These are phyloP conservation scores for Hibiscus mutabilis DNA, from an alignment of 345 rosid genomes.

Conservation along the genomic window DNA sequence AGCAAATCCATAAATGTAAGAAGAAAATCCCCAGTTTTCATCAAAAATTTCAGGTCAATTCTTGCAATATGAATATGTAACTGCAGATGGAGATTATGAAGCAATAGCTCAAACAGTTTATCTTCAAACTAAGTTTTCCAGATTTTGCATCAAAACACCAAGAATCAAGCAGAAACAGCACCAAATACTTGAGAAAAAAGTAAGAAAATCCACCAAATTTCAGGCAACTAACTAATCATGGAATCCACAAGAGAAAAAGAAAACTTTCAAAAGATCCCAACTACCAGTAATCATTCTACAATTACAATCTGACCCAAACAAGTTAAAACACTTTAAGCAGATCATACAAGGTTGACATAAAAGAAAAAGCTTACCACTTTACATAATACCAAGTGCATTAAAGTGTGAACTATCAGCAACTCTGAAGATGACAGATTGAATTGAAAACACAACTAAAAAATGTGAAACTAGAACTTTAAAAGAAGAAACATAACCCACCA, in stretches of 20 bases:
- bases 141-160: background rate
- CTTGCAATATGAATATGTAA: background rate
- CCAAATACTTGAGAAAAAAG: background rate
- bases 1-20: background rate
- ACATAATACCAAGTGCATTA: background rate
- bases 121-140: background rate
- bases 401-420: background rate
- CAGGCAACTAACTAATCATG: background rate
- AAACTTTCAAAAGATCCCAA: background rate
- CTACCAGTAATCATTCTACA: background rate
- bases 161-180: background rate
- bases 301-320: background rate
- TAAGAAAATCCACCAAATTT: background rate
- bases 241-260: background rate
- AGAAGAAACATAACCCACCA: background rate
- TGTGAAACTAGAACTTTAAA: background rate
- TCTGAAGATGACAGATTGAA: slow-evolving; percentile 9
- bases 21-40: background rate
- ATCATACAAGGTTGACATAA: slow-evolving; percentile 4
- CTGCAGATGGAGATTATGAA: background rate
- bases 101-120: background rate
- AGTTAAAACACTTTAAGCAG: background rate
- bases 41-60: too few species aligned
- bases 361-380: slow-evolving; percentile 16
- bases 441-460: background rate